Conservation (phyloP, 345 rosid species). For the Theobroma cacao region DNA sequence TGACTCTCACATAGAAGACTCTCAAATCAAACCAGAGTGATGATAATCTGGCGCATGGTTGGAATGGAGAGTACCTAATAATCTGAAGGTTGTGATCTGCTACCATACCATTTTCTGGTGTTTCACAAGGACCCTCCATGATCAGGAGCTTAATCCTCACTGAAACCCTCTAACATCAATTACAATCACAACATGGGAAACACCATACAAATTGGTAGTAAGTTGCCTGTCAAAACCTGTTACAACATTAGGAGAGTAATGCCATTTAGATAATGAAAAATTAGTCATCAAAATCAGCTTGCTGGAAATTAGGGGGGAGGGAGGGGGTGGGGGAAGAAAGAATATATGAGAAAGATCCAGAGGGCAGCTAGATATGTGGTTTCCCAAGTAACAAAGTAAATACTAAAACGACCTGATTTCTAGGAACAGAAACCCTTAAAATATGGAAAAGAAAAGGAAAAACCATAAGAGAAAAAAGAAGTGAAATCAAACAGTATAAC, state of each 20-base stretch:
- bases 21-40: conserved; percentile 74
- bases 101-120: conserved; percentile 38
- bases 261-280: conserved; percentile 1
- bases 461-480: conserved; percentile 11
- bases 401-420: conserved; percentile 11
- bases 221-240: conserved; percentile 17
- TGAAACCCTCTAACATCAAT: conserved; percentile 26
- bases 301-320: not conserved
- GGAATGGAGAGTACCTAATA: conserved; percentile 58
- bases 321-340: not conserved
- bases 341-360: not conserved
- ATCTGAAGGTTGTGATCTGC: conserved; percentile 44
- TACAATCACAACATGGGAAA: conserved; percentile 21
- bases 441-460: conserved; percentile 21
- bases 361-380: not conserved
- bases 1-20: conserved; percentile 84
- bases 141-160: conserved; percentile 37
- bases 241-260: conserved; percentile 9
- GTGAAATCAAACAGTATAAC: not conserved
- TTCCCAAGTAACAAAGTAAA: conserved; percentile 19
- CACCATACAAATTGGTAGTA: conserved; percentile 6
- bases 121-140: conserved; percentile 55
- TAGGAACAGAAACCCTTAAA: conserved; percentile 37
- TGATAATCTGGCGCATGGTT: conserved; percentile 40
- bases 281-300: not conserved